Base-by-base conservation (phyloP, 2,329 filamentous ascomycete species). In the Colletotrichum cordylinicola region DNA sequence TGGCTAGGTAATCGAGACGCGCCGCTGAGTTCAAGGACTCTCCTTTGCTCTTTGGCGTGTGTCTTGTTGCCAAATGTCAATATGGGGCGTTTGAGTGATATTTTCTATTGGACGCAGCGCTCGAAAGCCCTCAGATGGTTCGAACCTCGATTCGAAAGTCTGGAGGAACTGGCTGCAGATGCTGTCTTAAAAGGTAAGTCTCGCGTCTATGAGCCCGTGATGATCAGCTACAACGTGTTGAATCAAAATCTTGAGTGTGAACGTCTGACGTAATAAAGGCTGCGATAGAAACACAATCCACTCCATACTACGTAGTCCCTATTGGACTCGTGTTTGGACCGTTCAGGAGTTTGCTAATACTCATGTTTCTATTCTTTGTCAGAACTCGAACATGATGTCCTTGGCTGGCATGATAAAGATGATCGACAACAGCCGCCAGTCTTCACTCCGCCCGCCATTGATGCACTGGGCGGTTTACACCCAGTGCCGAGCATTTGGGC, bases 1-100 rank as follows among this genome's bases (percentile, higher is more conserved):
- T 65, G 61, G 61, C 29, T 65, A 2, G 61, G 61, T 0, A 1
- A 27, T 2, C 6, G 7, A 16, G n/a, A 24, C 33, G 7, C 60
- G 2, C 61, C 61, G 0, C 0, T 0, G 4, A 43, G 1, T 0
- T 15, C 18, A n/a, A 62, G 12, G 0, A 3, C 18, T 35, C 2
- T 62, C 0, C 1, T 31, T 13, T 2, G 7, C 31, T 31, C n/a
- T 12, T 3, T 9, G 7, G 0, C 60, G 4, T 31, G 60, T 24
- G 9, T 2, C 0, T 0, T 12, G 0, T 48, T 48, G 12, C 39
- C 39, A 2, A 0, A n/a, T 7, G 0, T 12, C 10, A 0, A 4
- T 21, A 3, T n/a, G 0, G 39, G 39, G 0, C 0, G 9, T 6
- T 0, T 48, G 9, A 4, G 18, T 12, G 18, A 0, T 2, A 1